Conservation (phyloP, 2,329 filamentous ascomycete genomes). For the Aspergillus hiratsukae region DNA sequence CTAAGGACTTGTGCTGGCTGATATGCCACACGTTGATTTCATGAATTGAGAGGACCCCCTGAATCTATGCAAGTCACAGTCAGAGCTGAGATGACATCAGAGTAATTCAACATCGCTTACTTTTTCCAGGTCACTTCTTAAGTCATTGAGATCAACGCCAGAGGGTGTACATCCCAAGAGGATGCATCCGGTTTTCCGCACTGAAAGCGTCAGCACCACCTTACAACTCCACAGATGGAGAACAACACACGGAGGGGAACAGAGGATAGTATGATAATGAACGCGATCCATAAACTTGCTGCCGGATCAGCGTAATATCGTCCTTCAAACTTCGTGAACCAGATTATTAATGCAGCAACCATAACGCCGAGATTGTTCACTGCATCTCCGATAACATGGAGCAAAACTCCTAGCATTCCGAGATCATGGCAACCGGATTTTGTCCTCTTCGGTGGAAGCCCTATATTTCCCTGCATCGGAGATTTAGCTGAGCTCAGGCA, state of each 20-base stretch:
- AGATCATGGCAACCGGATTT: slow-evolving; percentile 53
- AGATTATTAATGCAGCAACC: slow-evolving; percentile 63
- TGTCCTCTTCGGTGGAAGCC: slow-evolving; percentile 6
- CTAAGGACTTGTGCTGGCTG: slow-evolving; percentile 65
- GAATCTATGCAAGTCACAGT: slow-evolving; percentile 45
- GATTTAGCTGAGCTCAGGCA: neutral
- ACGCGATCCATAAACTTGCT: slow-evolving; percentile 62
- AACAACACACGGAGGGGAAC: slow-evolving; percentile 46
- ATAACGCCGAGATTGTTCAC: slow-evolving; percentile 75
- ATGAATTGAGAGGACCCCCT: slow-evolving; percentile 63
- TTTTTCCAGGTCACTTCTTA: slow-evolving; percentile 65
- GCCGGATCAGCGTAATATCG: slow-evolving; percentile 70
- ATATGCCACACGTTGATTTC: slow-evolving; percentile 72
- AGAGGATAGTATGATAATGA: slow-evolving; percentile 67
- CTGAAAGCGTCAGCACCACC: slow-evolving; percentile 12
- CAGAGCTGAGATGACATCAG: slow-evolving; percentile 9
- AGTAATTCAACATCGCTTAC: slow-evolving; percentile 30
- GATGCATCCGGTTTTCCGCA: slow-evolving; percentile 51
- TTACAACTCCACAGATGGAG: neutral
- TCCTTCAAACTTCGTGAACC: slow-evolving; percentile 54
- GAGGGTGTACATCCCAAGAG: slow-evolving; percentile 63
- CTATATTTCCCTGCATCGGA: neutral
- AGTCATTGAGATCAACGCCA: slow-evolving; percentile 56
- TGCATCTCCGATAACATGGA: slow-evolving; percentile 69
- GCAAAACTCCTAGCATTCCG: slow-evolving; percentile 65